A percentile compares a stretch with the other conserved stretches of the same genome.
phyloP scores from a whole-genome alignment of 352 stramenopile genomes.

The Blastocystis sp. region DNA sequence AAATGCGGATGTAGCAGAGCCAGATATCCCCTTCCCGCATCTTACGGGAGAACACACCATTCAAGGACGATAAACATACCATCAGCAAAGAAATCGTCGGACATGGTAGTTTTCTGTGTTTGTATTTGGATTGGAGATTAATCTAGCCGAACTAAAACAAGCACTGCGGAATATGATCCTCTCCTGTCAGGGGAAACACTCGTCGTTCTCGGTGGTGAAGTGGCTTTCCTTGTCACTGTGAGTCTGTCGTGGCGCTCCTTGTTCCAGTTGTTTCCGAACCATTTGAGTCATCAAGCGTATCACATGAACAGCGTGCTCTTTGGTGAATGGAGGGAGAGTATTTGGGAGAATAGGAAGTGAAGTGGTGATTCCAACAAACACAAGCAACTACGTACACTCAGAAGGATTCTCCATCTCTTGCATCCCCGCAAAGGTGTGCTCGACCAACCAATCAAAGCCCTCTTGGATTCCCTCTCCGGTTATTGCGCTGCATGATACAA shows the following conservation, averaged over 20 bases:
- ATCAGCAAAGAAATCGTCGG: constrained; percentile 69
- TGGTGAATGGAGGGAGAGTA: too few relatives aligned
- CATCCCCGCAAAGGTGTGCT: constrained; percentile 84
- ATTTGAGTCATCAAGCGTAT: too few relatives aligned
- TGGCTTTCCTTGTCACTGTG: too few relatives aligned
- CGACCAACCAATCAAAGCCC: constrained; percentile 95
- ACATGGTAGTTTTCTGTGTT: constrained; percentile 60
- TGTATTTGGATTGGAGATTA: neutral
- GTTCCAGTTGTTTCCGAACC: too few relatives aligned
- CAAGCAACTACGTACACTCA: constrained; percentile 23
- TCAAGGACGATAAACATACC: constrained; percentile 36
- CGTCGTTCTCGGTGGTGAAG: too few relatives aligned
- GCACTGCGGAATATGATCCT: neutral
- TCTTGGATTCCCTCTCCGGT: constrained; percentile 88
- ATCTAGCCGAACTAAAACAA: neutral
- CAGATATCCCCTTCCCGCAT: neutral
- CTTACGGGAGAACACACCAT: neutral
- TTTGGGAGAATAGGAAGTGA: too few relatives aligned
- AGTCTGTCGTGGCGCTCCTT: too few relatives aligned
- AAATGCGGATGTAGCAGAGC: neutral
- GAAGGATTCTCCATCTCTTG: constrained; percentile 88
- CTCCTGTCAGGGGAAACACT: too few relatives aligned
- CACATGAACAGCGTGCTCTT: too few relatives aligned
- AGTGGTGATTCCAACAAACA: neutral
- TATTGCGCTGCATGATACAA: constrained; percentile 87